These are phyloP conservation scores for Botryotinia calthae DNA, from an alignment of 2,329 filamentous ascomycete genomes.

Conservation along the genomic window DNA sequence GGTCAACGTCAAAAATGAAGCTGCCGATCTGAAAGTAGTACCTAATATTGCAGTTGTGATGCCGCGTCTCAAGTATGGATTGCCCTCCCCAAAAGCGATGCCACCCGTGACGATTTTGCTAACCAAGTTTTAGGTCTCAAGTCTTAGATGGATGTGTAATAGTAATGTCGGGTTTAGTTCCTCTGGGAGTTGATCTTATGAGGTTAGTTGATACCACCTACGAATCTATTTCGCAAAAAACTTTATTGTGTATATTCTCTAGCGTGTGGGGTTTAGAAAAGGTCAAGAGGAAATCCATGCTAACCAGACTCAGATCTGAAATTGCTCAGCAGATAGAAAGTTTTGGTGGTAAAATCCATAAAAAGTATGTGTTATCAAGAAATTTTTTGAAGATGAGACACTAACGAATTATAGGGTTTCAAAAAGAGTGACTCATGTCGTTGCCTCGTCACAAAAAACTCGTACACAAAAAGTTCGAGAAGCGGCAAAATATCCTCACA, in stretches of 20 bases:
- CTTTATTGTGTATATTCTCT: constrained; percentile 26
- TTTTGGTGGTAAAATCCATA: constrained; percentile 70
- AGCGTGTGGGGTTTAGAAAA: neutral
- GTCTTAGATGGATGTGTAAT: constrained; percentile 75
- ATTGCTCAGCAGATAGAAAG: constrained; percentile 81
- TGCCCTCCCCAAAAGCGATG: neutral
- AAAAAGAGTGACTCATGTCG: constrained; percentile 68
- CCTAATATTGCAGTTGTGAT: constrained; percentile 88
- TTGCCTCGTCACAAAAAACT: constrained; percentile 66
- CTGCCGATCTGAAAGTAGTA: constrained; percentile 56
- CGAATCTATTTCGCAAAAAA: neutral
- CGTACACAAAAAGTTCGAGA: constrained; percentile 89
- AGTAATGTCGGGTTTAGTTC: constrained; percentile 88
- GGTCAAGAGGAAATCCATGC: neutral
- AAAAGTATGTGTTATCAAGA: constrained; percentile 34
- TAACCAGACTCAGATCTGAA: constrained; percentile 59
- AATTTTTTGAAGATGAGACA: neutral
- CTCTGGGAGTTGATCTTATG: constrained; percentile 74
- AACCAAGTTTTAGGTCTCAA: constrained; percentile 42
- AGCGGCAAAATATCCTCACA: constrained; percentile 72
- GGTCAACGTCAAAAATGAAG: constrained; percentile 43
- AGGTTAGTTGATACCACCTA: constrained; percentile 39
- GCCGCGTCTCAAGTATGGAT: constrained; percentile 65
- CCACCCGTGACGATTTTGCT: constrained; percentile 21
- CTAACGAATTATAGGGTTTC: constrained; percentile 47